These are phyloP conservation scores for Beauveria asiatica DNA, from an alignment of 2,329 filamentous ascomycete species.

Conservation along the genomic window DNA sequence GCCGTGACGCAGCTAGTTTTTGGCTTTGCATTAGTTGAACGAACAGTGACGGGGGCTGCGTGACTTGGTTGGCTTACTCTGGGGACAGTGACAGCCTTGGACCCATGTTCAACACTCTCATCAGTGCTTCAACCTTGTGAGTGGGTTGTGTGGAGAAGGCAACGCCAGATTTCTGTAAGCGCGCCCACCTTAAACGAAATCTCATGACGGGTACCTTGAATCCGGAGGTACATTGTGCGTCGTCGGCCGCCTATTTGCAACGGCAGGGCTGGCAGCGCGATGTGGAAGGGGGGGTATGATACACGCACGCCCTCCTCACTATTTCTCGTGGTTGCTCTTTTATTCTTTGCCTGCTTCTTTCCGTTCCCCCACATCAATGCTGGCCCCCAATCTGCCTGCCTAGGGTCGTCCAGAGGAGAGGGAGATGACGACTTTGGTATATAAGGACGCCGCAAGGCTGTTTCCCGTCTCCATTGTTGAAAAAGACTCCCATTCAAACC, in stretches of 20 bases:
- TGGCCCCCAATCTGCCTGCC: constrained; percentile 7
- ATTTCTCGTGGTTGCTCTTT: neutral
- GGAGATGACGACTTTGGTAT: constrained; percentile 2
- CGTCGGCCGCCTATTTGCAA: neutral
- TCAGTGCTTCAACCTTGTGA: neutral
- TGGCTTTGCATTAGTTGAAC: constrained; percentile 3
- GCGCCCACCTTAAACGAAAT: constrained; percentile 1
- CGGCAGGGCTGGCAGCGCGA: neutral
- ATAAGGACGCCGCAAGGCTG: constrained; percentile 6
- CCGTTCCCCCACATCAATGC: constrained; percentile 3
- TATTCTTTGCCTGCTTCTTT: neutral
- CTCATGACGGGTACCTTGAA: neutral
- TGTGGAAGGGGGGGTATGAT: neutral
- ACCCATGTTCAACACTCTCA: neutral
- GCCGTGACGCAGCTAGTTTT: neutral
- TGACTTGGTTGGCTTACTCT: neutral
- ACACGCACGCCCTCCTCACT: neutral
- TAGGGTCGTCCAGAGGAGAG: neutral
- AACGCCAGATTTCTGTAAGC: neutral
- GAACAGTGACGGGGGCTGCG: neutral
- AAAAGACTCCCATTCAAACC: neutral
- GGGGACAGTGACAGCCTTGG: constrained; percentile 3
- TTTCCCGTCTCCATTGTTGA: neutral
- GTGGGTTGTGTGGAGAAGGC: neutral
- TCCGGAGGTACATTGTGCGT: neutral